phyloP scores from a whole-genome alignment of 371 early-diverging fungal species.

The Chytridium lagenaria region DNA sequence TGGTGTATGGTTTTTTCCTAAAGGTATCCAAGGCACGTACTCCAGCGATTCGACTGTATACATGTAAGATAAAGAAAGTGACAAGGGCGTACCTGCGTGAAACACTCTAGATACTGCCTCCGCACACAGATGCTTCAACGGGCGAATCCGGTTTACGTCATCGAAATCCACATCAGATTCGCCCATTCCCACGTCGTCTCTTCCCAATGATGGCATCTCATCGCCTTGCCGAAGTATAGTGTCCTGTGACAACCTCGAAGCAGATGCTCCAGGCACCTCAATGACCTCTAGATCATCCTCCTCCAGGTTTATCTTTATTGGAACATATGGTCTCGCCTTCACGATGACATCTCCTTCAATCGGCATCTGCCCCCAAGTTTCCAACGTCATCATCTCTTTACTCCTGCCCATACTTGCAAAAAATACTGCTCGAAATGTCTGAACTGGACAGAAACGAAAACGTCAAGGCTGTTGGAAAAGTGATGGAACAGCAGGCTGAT shows the following conservation, averaged over 20 bases:
- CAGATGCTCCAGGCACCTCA: background rate
- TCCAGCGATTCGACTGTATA: constrained; percentile 26
- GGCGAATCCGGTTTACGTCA: background rate
- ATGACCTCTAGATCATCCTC: background rate
- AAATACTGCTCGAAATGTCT: background rate
- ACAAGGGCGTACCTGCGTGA: constrained; percentile 4
- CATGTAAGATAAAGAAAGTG: background rate
- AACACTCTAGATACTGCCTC: constrained; percentile 17
- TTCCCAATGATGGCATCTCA: background rate
- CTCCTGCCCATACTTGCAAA: background rate
- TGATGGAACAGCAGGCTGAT: too few relatives aligned
- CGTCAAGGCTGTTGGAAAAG: too few relatives aligned
- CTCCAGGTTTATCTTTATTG: background rate
- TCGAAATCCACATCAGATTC: background rate
- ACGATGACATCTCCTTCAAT: background rate
- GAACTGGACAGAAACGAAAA: background rate
- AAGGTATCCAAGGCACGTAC: constrained; percentile 9
- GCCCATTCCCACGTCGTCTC: background rate
- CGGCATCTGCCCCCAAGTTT: background rate
- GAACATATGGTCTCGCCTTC: background rate
- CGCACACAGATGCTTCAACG: constrained; percentile 24
- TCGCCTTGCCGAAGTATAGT: background rate
- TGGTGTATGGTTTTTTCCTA: background rate
- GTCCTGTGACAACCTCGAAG: background rate
- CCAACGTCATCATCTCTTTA: background rate